Conservation (phyloP, 2,329 filamentous ascomycete genomes). For the Xylariaceae sp. region DNA sequence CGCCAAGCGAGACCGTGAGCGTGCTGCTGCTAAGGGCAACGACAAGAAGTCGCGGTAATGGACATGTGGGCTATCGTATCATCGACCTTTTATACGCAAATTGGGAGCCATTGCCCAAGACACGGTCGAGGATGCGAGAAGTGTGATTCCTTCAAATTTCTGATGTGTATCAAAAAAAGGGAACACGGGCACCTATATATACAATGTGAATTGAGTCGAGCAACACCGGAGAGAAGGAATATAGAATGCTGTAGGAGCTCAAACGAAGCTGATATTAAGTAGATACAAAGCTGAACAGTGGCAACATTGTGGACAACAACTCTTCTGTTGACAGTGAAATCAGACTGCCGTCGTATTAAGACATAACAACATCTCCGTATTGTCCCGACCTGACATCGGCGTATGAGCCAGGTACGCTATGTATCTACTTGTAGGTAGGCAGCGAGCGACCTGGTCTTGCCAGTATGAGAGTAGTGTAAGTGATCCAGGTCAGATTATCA, state of each 20-base stretch:
- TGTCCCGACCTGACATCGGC: background rate
- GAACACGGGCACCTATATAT: background rate
- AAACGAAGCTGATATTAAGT: background rate
- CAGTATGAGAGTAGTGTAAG: too few relatives aligned
- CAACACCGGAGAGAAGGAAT: background rate
- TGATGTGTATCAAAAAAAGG: background rate
- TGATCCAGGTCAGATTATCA: background rate
- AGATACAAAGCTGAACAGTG: background rate
- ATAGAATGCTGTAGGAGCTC: background rate
- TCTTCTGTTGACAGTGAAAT: too few relatives aligned
- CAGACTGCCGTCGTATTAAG: too few relatives aligned
- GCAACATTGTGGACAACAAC: too few relatives aligned
- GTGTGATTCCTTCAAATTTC: background rate
- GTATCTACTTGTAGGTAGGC: too few relatives aligned
- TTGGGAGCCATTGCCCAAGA: background rate
- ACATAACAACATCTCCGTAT: background rate
- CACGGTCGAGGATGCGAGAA: background rate
- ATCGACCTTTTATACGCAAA: too few relatives aligned
- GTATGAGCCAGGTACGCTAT: background rate
- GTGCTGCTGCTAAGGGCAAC: slow-evolving; percentile 39
- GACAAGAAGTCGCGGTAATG: slow-evolving; percentile 49
- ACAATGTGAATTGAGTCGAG: background rate
- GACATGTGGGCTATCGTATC: background rate
- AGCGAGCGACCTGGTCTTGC: background rate
- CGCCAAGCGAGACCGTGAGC: slow-evolving; percentile 67